phyloP scores from a whole-genome alignment of 139 green algal species.

The Picochlorum sp. region DNA sequence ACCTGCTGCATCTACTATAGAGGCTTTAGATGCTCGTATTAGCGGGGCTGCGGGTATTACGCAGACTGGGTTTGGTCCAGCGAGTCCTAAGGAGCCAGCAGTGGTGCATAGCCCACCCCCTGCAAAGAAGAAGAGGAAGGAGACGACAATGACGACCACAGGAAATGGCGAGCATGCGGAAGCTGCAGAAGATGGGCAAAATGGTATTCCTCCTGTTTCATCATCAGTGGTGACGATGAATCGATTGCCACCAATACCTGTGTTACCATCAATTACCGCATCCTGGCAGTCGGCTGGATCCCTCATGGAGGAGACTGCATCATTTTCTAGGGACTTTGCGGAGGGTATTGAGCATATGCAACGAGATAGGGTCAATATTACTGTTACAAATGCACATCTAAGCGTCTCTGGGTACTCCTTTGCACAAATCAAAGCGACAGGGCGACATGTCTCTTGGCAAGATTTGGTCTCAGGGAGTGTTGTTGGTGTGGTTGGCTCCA shows the following conservation, averaged over 20 bases:
- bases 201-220: neutral
- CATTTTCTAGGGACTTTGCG: slow-evolving; percentile 1
- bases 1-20: neutral
- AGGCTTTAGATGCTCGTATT: slow-evolving; percentile 18
- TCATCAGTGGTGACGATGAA: no score
- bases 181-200: neutral
- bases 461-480: slow-evolving; percentile 33
- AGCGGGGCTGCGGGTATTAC: slow-evolving; percentile 4
- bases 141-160: neutral
- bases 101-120: neutral
- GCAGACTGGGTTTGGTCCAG: slow-evolving; percentile 20
- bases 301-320: neutral
- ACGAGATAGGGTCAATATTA: neutral
- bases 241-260: neutral
- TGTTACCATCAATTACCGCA: neutral
- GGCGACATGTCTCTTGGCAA: slow-evolving; percentile 24
- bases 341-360: slow-evolving; percentile 2
- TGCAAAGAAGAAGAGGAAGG: neutral
- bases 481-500: slow-evolving; percentile 35
- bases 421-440: neutral
- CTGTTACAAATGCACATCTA: neutral
- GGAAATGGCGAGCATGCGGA: neutral
- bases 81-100: neutral
- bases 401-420: neutral
- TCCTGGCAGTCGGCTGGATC: neutral